Conservation (phyloP, 2,329 filamentous ascomycete genomes). For the Trichophyton simii region DNA sequence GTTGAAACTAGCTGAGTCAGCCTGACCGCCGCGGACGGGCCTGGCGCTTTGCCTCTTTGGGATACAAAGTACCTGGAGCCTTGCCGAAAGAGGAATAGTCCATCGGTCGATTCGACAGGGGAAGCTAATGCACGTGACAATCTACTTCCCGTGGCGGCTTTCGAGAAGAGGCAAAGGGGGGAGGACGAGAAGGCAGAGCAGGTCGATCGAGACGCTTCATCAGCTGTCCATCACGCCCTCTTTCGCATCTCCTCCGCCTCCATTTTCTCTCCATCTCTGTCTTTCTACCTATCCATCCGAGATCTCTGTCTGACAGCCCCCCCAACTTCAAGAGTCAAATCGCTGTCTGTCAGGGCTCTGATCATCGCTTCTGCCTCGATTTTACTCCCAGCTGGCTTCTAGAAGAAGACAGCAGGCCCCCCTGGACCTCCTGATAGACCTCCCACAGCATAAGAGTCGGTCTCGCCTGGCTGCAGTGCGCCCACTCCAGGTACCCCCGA, state of each 20-base stretch:
- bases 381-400: constrained; percentile 1
- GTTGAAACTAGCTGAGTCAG: background rate
- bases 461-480: constrained; percentile 2
- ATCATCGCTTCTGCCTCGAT: background rate
- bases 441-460: constrained; percentile 2
- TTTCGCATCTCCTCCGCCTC: background rate
- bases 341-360: background rate
- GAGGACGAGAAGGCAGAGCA: background rate
- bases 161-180: background rate
- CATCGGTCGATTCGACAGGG: background rate
- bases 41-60: background rate
- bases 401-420: background rate
- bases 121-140: background rate
- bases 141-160: background rate
- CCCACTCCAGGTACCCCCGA: background rate
- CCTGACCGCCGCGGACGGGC: background rate
- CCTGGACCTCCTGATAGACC: background rate
- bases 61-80: background rate
- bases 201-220: background rate
- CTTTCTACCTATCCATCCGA: background rate
- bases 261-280: background rate
- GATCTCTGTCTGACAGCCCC: background rate
- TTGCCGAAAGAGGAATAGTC: background rate
- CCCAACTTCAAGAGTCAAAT: background rate
- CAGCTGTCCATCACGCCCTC: background rate